These are phyloP conservation scores for Dioscorea zingiberensis DNA, from an alignment of 106 monocot genomes.

Conservation along the genomic window DNA sequence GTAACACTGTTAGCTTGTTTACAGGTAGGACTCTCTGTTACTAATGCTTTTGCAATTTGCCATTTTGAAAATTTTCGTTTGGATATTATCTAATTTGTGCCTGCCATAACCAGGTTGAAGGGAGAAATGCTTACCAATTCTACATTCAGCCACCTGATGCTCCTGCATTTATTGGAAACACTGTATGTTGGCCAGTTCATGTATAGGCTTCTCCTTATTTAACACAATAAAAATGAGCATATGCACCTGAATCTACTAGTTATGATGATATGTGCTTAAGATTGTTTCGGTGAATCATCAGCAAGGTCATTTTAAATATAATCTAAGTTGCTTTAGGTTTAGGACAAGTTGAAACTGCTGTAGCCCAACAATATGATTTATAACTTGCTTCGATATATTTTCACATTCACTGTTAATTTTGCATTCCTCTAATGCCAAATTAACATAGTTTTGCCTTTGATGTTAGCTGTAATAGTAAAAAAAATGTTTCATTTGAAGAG, in stretches of 20 bases:
- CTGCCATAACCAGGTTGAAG: conserved; percentile 51
- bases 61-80: not conserved
- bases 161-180: conserved; percentile 96
- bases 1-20: conserved; percentile 58
- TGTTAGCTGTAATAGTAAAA: no score
- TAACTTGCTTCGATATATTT: not conserved
- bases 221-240: no score
- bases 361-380: not conserved
- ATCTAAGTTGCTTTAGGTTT: not conserved
- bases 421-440: no score
- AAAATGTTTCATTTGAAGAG: no score
- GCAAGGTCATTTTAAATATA: not conserved
- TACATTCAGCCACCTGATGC: conserved; percentile 85
- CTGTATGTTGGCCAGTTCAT: conserved; percentile 45
- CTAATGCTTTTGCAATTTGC: not conserved
- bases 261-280: no score
- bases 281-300: no score
- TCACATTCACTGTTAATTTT: no score
- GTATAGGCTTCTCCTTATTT: no score
- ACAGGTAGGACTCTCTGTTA: conserved; percentile 32
- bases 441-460: no score
- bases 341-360: not conserved
- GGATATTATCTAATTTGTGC: not conserved
- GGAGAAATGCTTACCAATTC: conserved; percentile 87
- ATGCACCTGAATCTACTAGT: no score